Percentiles rank a stretch among this genome's conserved stretches.
Evolutionary conservation across 495 filamentous ascomycete species (phyloP).

Genomic region (Tetracladium marchalianum): DNA sequence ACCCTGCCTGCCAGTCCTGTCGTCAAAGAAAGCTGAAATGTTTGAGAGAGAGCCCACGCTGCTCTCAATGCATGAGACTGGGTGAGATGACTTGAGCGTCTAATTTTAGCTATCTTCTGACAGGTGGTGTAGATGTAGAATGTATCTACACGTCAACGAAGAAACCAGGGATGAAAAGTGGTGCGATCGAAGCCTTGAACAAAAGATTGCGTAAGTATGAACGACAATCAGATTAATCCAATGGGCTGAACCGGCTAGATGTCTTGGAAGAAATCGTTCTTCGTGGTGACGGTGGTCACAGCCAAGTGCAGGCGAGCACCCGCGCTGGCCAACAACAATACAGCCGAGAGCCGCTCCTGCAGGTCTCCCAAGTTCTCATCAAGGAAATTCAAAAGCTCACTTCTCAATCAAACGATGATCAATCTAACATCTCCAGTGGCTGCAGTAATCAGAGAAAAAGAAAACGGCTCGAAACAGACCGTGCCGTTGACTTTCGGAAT

Average conservation of each 20-base stretch:
- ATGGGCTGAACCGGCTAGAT: not conserved
- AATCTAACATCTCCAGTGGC: not conserved
- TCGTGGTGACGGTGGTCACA: slow-evolving; percentile 7
- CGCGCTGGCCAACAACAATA: not conserved
- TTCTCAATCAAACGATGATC: not conserved
- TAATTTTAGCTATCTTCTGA: not conserved
- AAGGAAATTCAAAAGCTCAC: slow-evolving; percentile 2
- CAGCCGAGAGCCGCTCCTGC: not conserved
- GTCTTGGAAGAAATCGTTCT: slow-evolving; percentile 10
- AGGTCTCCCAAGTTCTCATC: slow-evolving; percentile 2
- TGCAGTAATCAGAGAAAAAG: not conserved
- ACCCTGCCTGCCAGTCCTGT: slow-evolving; percentile 9
- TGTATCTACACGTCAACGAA: slow-evolving; percentile 4
- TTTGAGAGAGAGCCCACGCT: slow-evolving; percentile 5
- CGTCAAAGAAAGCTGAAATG: slow-evolving; percentile 12
- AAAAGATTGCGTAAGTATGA: slow-evolving; percentile 1
- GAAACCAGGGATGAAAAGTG: slow-evolving; percentile 10
- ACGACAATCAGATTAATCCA: not conserved
- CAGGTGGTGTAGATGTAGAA: not conserved
- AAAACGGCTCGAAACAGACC: not conserved
- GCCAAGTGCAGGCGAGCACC: not conserved
- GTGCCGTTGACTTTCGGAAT: too few relatives aligned
- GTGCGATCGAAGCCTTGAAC: slow-evolving; percentile 9
- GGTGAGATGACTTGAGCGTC: slow-evolving; percentile 4
- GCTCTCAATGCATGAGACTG: slow-evolving; percentile 6